phyloP scores from a whole-genome alignment of 1,284 basidiomycete genomes.

The Malassezia yamatoensis region DNA sequence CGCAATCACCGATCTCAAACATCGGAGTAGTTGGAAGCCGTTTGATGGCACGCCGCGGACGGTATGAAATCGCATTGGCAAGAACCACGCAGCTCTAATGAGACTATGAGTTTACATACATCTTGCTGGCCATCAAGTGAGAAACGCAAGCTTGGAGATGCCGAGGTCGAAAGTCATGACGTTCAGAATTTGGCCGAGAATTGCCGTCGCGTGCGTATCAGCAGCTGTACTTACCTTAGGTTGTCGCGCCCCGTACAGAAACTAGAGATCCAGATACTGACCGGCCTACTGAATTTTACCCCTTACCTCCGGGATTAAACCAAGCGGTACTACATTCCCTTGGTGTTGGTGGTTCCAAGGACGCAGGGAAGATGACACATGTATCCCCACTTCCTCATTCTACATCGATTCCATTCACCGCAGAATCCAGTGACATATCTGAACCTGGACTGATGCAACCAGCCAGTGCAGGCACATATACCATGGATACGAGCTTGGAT shows the following conservation, averaged over 20 bases:
- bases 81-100: background rate
- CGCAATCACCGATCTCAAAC: background rate
- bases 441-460: too few relatives aligned
- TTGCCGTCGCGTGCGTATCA: constrained; percentile 4
- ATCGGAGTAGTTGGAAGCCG: too few relatives aligned
- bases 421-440: too few relatives aligned
- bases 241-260: constrained; percentile 1
- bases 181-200: constrained; percentile 1
- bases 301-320: constrained; percentile 25
- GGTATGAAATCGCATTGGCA: background rate
- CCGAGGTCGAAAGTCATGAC: background rate
- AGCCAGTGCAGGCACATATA: too few relatives aligned
- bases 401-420: too few relatives aligned
- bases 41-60: too few relatives aligned
- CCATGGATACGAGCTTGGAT: too few relatives aligned
- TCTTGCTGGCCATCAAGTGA: background rate
- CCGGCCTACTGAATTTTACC: constrained; percentile 24
- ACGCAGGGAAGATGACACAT: background rate
- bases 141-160: constrained; percentile 2
- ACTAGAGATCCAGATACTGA: background rate
- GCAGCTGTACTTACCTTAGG: background rate
- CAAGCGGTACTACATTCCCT: constrained; percentile 26
- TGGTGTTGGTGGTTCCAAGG: background rate
- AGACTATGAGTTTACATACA: background rate
- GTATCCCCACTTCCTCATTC: too few relatives aligned